Conservation (phyloP, 345 rosid species). For the Camelina sativa region DNA sequence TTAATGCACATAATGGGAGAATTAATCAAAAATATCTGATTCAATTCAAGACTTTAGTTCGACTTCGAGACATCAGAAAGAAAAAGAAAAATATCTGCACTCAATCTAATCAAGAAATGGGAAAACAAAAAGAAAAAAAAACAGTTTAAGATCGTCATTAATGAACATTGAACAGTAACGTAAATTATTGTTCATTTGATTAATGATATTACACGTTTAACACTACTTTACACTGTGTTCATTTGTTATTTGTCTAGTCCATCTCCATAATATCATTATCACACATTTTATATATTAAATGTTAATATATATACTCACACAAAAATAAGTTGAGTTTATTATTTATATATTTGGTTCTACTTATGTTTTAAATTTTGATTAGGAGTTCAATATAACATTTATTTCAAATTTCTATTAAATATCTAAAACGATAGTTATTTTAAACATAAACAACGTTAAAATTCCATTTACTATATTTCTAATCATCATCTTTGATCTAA, state of each 20-base stretch:
- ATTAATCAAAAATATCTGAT: not conserved
- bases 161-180: not conserved
- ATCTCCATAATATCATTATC: too few relatives aligned
- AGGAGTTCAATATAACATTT: too few relatives aligned
- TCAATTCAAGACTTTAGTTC: not conserved
- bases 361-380: too few relatives aligned
- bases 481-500: too few relatives aligned
- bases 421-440: too few relatives aligned
- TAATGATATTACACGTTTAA: slow-evolving; percentile 1
- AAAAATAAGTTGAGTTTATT: not conserved
- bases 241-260: not conserved
- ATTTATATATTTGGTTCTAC: too few relatives aligned
- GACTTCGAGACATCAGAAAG: not conserved
- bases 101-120: slow-evolving; percentile 7
- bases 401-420: too few relatives aligned
- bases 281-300: not conserved
- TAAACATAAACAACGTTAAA: too few relatives aligned
- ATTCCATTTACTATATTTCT: too few relatives aligned
- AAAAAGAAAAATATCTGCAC: not conserved
- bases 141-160: not conserved
- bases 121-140: not conserved
- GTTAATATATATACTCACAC: not conserved
- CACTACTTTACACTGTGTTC: not conserved
- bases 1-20: not conserved
- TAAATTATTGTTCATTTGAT: not conserved